Conservation (phyloP, 106 monocot genomes). For the Allium sativum region DNA sequence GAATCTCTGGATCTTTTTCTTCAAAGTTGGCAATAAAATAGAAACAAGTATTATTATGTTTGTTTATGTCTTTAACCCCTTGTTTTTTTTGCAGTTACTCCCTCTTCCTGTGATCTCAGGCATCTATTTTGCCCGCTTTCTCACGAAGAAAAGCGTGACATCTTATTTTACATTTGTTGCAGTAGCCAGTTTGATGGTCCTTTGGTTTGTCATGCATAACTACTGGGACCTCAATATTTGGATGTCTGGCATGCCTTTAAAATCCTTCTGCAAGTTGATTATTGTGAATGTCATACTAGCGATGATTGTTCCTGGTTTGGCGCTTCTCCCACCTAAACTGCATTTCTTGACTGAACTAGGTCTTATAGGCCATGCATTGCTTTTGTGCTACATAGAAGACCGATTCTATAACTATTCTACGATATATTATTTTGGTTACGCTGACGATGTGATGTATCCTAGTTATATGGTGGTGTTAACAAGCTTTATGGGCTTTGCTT, state of each 20-base stretch:
- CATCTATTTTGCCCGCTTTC: constrained; percentile 77
- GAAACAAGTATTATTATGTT: no score
- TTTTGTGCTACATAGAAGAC: constrained; percentile 89
- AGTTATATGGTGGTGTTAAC: constrained; percentile 88
- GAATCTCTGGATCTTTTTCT: no score
- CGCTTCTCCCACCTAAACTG: constrained; percentile 72
- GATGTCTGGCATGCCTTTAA: constrained; percentile 91
- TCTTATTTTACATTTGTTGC: constrained; percentile 67
- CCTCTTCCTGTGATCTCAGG: constrained; percentile 87
- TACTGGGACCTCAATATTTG: constrained; percentile 99
- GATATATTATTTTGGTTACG: constrained; percentile 90
- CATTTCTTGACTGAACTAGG: constrained; percentile 72
- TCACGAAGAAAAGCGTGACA: constrained; percentile 77
- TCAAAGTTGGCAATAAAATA: no score
- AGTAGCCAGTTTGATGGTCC: constrained; percentile 80
- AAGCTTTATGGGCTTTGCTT: constrained; percentile 66
- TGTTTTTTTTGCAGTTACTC: constrained; percentile 55
- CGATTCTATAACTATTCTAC: constrained; percentile 81
- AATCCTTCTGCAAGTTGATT: constrained; percentile 79
- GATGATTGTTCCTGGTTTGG: constrained; percentile 81
- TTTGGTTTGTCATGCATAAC: constrained; percentile 91
- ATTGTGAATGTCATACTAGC: constrained; percentile 61
- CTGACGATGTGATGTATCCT: constrained; percentile 92
- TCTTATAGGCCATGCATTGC: constrained; percentile 71
- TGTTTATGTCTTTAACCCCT: no score